Base-by-base conservation (phyloP, 805 yeast genomes). In the Candida tibetensis region DNA sequence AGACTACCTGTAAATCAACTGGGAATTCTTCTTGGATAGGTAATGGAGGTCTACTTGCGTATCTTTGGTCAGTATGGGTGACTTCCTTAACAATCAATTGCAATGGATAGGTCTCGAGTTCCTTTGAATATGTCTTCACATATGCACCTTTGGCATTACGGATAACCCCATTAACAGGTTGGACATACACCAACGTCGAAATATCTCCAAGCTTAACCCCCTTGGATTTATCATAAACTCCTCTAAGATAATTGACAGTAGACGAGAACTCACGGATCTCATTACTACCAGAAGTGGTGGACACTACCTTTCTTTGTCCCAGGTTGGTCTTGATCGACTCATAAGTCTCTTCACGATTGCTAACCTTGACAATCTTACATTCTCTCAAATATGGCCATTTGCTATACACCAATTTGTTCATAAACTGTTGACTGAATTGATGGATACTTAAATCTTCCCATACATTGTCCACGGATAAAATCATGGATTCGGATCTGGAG, bases 351-450 rank as follows among this genome's bases (percentile, higher is more conserved):
- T 67, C 59, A 10, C 71, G 75, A 56, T 85, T 90, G 25, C 71
- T 57, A 3, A 91, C 76, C 16, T 74, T 71, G 9, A 79, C 67
- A 28, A 91, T 79, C 52, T 76, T 79, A 7, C 89, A 83, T 62
- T 91, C 97, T 49, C 81, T 74, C 47, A 93, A 67, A 53, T 79
- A 86, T n/a, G 99, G 99, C 91, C 95, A 93, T 49, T 82, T 78
- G 9, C 85, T 77, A 56, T 81, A 90, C 2, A 85, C 83, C 34
- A 79, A 62, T 40, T 79, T 72, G 32, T 79, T 81, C 38, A 84
- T 50, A 39, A 73, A 77, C 51, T 79, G 73, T 40, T 77, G 73
- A 17, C 88, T 82, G 51, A 87, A 72, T 44, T 83, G 85, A 34
- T 77, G 81, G 19, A 77, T 62, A 4, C 83, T 64, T 26, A 77